These are phyloP conservation scores for Leptosphaerulina australis DNA, from an alignment of 2,329 filamentous ascomycete species.

Conservation along the genomic window DNA sequence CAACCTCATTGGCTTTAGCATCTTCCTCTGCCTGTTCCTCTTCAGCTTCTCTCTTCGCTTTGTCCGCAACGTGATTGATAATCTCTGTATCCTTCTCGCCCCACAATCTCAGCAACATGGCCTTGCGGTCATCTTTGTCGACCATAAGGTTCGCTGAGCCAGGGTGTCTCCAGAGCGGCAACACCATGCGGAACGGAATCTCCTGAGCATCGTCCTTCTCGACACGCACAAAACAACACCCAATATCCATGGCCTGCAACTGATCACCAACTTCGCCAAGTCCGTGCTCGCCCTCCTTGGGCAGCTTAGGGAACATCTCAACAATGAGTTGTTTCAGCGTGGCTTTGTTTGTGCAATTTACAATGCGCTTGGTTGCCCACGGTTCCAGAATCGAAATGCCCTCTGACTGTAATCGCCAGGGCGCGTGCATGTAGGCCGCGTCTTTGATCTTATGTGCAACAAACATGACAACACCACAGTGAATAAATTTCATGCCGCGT, in stretches of 20 bases:
- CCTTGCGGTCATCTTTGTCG: conserved; percentile 91
- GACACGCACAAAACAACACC: conserved; percentile 87
- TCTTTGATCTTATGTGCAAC: conserved; percentile 74
- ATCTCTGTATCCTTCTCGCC: conserved; percentile 86
- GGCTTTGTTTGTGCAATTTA: conserved; percentile 75
- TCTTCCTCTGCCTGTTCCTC: conserved; percentile 20
- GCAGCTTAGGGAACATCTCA: conserved; percentile 95
- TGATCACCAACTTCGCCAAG: conserved; percentile 88
- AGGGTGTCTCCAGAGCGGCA: conserved; percentile 93
- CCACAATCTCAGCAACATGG: conserved; percentile 89
- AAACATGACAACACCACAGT: conserved; percentile 98
- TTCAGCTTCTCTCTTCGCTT: conserved; percentile 36
- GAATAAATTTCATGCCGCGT: conserved; percentile 90
- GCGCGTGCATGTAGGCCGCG: conserved; percentile 88
- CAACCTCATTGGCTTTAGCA: conserved; percentile 19
- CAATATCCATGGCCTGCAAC: conserved; percentile 78
- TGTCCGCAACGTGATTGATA: conserved; percentile 46
- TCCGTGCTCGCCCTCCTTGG: conserved; percentile 72
- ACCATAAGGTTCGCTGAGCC: conserved; percentile 95
- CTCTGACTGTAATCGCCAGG: conserved; percentile 95
- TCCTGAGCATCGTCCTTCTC: conserved; percentile 73
- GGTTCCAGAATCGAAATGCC: conserved; percentile 89
- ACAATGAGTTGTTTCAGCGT: conserved; percentile 83
- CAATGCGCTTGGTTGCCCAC: conserved; percentile 82
- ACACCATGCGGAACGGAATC: conserved; percentile 77